These are phyloP conservation scores for Helicocarpus griseus DNA, from an alignment of 2,329 filamentous ascomycete genomes.

Conservation along the genomic window DNA sequence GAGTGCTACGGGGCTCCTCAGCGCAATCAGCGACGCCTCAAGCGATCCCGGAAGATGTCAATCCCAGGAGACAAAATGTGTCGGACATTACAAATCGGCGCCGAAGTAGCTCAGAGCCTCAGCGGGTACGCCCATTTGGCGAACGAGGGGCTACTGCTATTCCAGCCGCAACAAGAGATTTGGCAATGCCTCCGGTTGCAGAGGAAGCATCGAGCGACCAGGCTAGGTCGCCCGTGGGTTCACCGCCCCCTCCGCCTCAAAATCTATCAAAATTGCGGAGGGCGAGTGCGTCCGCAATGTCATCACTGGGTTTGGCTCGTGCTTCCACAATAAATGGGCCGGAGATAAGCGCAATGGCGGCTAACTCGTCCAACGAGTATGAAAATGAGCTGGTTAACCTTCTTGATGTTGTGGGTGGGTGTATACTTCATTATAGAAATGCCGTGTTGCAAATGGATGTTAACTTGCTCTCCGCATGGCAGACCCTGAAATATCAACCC, in stretches of 20 bases:
- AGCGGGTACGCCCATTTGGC: constrained; percentile 24
- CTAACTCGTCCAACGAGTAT: constrained; percentile 39
- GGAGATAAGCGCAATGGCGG: constrained; percentile 6
- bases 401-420: constrained; percentile 57
- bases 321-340: constrained; percentile 18
- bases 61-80: constrained; percentile 13
- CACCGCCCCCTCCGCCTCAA: constrained; percentile 7
- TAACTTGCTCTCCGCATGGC: constrained; percentile 14
- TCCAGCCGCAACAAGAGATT: constrained; percentile 14
- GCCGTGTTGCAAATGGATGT: neutral
- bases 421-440: neutral
- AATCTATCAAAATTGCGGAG: constrained; percentile 6
- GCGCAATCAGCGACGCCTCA: constrained; percentile 11
- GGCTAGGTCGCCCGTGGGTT: constrained; percentile 7
- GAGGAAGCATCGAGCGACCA: constrained; percentile 23
- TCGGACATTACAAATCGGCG: constrained; percentile 24
- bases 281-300: constrained; percentile 6
- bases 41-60: constrained; percentile 6
- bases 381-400: constrained; percentile 55
- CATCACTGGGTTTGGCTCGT: constrained; percentile 20
- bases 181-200: constrained; percentile 23
- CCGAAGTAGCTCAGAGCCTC: constrained; percentile 34
- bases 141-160: constrained; percentile 16
- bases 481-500: constrained; percentile 76
- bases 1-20: constrained; percentile 14